Evolutionary conservation across 306 rosid species (phyloP), one percentile per base, ranked within the genome.

Genomic region (Dalbergia oliveri): DNA sequence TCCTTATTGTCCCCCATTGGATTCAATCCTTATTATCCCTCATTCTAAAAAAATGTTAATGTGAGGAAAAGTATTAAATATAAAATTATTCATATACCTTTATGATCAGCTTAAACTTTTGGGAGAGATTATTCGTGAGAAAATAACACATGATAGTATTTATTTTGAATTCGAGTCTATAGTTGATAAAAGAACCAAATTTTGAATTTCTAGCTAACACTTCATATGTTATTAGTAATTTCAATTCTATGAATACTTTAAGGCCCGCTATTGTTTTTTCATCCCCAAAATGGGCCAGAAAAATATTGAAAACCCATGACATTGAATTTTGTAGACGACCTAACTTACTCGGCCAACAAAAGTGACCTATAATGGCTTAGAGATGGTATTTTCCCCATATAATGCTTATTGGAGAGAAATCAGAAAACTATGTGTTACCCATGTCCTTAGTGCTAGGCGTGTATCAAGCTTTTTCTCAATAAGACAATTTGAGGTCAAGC

Each of bases 401-500:
- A 58, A 78, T 1, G 78, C 75, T 3, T 80, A 21, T 47, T 90
- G 87, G 94, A 78, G 88, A 62, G 88, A 85, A 81, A 85, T 85
- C 0, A 37, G 88, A 11, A 85, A 87, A 59, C 26, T 84, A 0
- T 82, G 88, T 26, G 78, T 75, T 33, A 68, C 75, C 9, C 81
- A 90, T 73, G 35, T 90, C 11, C 76, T 90, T 14, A 79, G 76
- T 4, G 1, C 60, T 0, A 84, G 69, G 57, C 60, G 87, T 19
- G 79, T 83, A 14, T 44, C 76, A 3, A 1, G 5, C 3, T 83
- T 56, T 47, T 83, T 66, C 1, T 65, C 76, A 14, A 21, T 77
- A 72, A 77, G 83, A 78, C 6, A 34, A 0, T 77, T 1, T 78
- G 86, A 83, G 66, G 60, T 83, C 3, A 64, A 39, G 16, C 35